Percentiles rank a stretch among this genome's conserved stretches.
Evolutionary conservation across 768 basidiomycete genomes (phyloP).

Genomic region (Hortiboletus campestris): DNA sequence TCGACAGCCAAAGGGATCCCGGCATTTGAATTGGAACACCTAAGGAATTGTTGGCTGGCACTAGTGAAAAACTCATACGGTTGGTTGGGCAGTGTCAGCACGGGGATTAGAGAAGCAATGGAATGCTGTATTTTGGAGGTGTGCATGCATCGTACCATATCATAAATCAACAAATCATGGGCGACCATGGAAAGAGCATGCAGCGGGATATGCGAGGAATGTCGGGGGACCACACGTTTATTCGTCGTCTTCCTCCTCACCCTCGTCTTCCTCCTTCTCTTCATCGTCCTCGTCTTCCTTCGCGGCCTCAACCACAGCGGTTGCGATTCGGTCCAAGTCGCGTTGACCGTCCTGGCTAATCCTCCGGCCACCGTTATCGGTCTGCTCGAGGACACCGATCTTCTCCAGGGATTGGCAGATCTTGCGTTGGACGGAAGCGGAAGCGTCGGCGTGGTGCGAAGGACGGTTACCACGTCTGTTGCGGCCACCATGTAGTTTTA

Average conservation of each 20-base stretch:
- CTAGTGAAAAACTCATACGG: not conserved
- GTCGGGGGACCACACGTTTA: constrained; percentile 21
- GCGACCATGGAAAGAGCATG: constrained; percentile 25
- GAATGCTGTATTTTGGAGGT: constrained; percentile 30
- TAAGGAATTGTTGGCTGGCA: not conserved
- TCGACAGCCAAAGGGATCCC: not conserved
- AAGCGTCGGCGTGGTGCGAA: constrained; percentile 86
- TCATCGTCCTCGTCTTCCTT: constrained; percentile 76
- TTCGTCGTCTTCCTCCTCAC: constrained; percentile 53
- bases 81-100: not conserved
- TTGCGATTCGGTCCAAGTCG: constrained; percentile 92
- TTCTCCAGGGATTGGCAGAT: constrained; percentile 97
- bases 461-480: constrained; percentile 96
- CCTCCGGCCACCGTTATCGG: constrained; percentile 90
- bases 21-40: too few species aligned
- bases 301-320: constrained; percentile 77
- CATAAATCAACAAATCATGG: constrained; percentile 14
- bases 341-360: constrained; percentile 97
- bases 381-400: constrained; percentile 95
- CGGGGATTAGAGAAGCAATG: constrained; percentile 8
- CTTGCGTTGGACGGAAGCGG: constrained; percentile 89
- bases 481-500: constrained; percentile 95
- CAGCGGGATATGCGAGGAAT: constrained; percentile 18
- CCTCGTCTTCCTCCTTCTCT: constrained; percentile 69
- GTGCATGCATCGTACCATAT: constrained; percentile 45